Evolutionary conservation across 257 asterid genomes (phyloP), one percentile per base, ranked within the genome.

Genomic region (Solanum clarkiae): DNA sequence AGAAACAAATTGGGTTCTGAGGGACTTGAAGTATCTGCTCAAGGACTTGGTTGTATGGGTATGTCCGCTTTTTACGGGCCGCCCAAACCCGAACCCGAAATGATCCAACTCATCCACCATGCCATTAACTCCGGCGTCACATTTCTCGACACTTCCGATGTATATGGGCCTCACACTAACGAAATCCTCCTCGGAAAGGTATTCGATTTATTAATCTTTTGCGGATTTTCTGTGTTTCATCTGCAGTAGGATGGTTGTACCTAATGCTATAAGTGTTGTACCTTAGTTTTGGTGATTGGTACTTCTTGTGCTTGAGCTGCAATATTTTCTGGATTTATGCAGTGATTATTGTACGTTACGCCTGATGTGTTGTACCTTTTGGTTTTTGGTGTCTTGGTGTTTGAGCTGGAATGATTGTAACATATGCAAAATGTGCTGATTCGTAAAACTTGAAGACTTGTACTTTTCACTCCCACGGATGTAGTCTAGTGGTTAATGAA

Each of bases 31-130:
- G 90, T 89, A 6, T 89, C 92, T 17, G 84, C 65, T 1, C 92
- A 85, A 10, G 93, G 92, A 14, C 84, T 91, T 53, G 93, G 93
- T 5, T 91, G 91, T 69, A 87, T 91, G 92, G 85, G 90, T 55
- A 89, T 88, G 93, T 91, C 92, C 4, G 80, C 88, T 47, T 70
- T 57, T 72, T 91, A 91, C 42, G 90, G 93, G 20, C 85, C 85
- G 18, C 90, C 93, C 6, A 91, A 89, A 84, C 93, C 92, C 44
- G 90, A 89, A 15, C 17, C 85, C 79, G 93, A 91, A 0, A 91
- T 91, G 93, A 88, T 91, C 75, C 16, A 89, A 4, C 86, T 91
- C 36, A 91, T 91, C 45, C 92, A 86, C 87, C 86, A 91, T 40
- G 90, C 93, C 16, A 57, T 89, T 40, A 57, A 70, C 80, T 69